Evolutionary conservation across 2,329 filamentous ascomycete species (phyloP).

Genomic region (Dactylellina drechsleri): DNA sequence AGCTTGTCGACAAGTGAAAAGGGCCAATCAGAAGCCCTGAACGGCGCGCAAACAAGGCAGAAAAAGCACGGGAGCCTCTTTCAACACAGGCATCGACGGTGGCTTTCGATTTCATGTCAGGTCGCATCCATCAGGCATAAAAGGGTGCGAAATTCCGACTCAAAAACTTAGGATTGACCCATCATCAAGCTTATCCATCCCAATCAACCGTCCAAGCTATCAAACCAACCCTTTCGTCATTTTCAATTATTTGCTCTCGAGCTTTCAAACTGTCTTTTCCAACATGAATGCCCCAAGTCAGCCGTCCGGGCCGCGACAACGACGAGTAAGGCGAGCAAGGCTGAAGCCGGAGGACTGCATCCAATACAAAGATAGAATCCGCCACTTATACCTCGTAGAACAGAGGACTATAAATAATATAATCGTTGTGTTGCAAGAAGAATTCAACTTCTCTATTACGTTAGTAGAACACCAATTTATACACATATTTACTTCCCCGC

Average conservation of each 20-base stretch:
- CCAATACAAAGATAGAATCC: slow-evolving; percentile 6
- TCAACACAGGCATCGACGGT: too few relatives aligned
- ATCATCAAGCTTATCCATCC: too few relatives aligned
- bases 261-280: not conserved
- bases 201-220: too few relatives aligned
- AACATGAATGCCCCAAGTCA: not conserved
- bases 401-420: not conserved
- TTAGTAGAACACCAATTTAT: not conserved
- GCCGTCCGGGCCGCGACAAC: not conserved
- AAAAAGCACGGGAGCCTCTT: too few relatives aligned
- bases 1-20: too few relatives aligned
- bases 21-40: too few relatives aligned
- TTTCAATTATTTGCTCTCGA: not conserved
- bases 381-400: slow-evolving; percentile 14
- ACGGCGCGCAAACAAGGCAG: too few relatives aligned
- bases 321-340: slow-evolving; percentile 12
- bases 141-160: too few relatives aligned
- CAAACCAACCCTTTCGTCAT: not conserved
- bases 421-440: not conserved
- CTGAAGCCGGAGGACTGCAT: slow-evolving; percentile 12
- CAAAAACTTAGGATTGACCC: too few relatives aligned
- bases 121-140: too few relatives aligned
- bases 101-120: too few relatives aligned
- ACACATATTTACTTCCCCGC: too few relatives aligned
- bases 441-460: not conserved